A percentile compares a stretch with the other conserved stretches of the same genome.
Conservation (phyloP, 352 stramenopile species). For the Globisporangium alternatum region DNA sequence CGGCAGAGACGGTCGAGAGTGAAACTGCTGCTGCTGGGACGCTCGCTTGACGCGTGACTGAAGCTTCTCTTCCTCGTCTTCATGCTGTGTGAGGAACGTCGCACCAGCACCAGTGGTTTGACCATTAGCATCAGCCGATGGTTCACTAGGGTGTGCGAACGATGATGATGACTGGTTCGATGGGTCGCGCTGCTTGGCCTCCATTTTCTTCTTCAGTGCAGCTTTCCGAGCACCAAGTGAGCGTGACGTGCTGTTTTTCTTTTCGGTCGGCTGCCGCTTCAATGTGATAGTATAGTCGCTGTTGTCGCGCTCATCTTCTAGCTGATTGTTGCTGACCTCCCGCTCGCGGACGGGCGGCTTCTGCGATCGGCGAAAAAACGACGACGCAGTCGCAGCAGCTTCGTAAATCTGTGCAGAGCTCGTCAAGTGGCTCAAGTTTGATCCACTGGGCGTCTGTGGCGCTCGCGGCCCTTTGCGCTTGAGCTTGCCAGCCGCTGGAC, state of each 20-base stretch:
- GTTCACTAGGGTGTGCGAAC: background rate
- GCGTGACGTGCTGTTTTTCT: conserved; percentile 1
- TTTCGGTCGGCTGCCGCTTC: background rate
- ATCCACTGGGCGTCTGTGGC: background rate
- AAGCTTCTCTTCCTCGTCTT: conserved; percentile 34
- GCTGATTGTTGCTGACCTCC: conserved; percentile 18
- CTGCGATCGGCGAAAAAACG: background rate
- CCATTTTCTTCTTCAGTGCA: conserved; percentile 42
- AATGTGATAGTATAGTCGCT: background rate
- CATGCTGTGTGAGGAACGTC: conserved; percentile 44
- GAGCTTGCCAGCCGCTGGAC: background rate
- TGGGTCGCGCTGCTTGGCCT: conserved; percentile 1
- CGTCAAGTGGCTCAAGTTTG: conserved; percentile 20
- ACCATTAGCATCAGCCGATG: background rate
- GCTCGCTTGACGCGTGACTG: background rate
- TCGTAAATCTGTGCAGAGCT: conserved; percentile 18
- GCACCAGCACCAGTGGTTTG: background rate
- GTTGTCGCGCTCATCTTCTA: conserved; percentile 15
- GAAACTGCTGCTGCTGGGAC: background rate
- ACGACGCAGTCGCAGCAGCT: conserved; percentile 7
- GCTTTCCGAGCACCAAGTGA: conserved; percentile 34
- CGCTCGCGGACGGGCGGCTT: background rate
- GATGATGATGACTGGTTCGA: conserved; percentile 1
- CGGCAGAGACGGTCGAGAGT: background rate
- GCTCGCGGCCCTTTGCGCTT: conserved; percentile 1